Evolutionary conservation across 331 rosid species (phyloP), one percentile per base, ranked within the genome.

Genomic region (Quercus tomentella): DNA sequence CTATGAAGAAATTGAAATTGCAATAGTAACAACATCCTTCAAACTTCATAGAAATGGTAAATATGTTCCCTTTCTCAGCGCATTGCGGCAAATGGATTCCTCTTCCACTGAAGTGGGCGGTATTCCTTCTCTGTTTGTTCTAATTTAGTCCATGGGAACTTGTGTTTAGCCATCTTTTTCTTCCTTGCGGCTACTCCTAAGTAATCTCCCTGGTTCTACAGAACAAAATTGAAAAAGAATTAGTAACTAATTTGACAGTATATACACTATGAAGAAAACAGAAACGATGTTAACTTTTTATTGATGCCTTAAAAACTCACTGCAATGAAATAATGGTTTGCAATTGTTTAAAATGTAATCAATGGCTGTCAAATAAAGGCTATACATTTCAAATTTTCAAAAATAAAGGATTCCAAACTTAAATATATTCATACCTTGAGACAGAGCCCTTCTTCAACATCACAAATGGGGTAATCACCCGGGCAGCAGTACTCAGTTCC

Each of bases 401-500:
- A 8, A 28, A 16, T 17, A 58, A 17, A 31, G 49, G 49, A 41
- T 41, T 31, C 72, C 25, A 60, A 22, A 23, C 14, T 22, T 25
- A 60, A 25, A 30, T 25, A 25, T 67, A 61, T 61, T 23, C 73
- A 37, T 85, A 93, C 97, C 87, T 82, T 80, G 37, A 93, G 92
- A 80, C 97, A 93, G 4, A 91, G 83, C 70, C 92, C 90, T 6
- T 87, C 88, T 49, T 84, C 51, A 31, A 84, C 33, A 57, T 89
- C 97, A 74, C 96, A 93, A 75, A 91, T 80, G 80, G 96, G 96
- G 80, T 87, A 93, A 54, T 88, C 90, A 76, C 86, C 57, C 0
- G 97, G 97, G 81, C 97, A 93, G 71, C 97, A 93, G 70, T 86
- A 91, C 7, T 88, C 80, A 5, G 92, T 82, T 65, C 90, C 96